Conservation (phyloP, 371 early-diverging fungal genomes). For the Ordospora colligata region DNA sequence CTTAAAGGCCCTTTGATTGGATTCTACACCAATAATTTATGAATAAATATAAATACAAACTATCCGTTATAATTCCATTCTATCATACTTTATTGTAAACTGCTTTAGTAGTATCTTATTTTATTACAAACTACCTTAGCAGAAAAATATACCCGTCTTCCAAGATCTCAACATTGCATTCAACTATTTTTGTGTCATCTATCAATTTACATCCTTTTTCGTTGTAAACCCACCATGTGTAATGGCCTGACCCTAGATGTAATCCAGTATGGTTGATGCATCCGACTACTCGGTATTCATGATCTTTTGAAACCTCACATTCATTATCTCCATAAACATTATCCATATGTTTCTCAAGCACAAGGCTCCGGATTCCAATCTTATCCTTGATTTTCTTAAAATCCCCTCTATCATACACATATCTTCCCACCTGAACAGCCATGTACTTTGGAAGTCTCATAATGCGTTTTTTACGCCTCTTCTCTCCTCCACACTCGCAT, state of each 20-base stretch:
- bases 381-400: neutral
- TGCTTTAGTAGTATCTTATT: neutral
- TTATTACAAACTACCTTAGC: neutral
- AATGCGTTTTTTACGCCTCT: neutral
- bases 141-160: constrained; percentile 30
- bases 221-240: constrained; percentile 39
- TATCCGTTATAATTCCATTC: neutral
- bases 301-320: neutral
- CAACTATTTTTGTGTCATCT: constrained; percentile 11
- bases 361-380: constrained; percentile 4
- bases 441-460: constrained; percentile 12
- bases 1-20: constrained; percentile 9
- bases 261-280: constrained; percentile 37
- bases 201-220: neutral
- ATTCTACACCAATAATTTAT: neutral
- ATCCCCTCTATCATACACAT: neutral
- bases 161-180: constrained; percentile 1
- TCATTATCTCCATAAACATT: neutral
- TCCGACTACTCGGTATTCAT: constrained; percentile 2
- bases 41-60: neutral
- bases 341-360: neutral
- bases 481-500: constrained; percentile 23
- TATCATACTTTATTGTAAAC: neutral
- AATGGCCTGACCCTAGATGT: constrained; percentile 35
- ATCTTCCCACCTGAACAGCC: constrained; percentile 3